Conservation (phyloP, 805 yeast genomes). For the Saccharomyces cerevisiae region DNA sequence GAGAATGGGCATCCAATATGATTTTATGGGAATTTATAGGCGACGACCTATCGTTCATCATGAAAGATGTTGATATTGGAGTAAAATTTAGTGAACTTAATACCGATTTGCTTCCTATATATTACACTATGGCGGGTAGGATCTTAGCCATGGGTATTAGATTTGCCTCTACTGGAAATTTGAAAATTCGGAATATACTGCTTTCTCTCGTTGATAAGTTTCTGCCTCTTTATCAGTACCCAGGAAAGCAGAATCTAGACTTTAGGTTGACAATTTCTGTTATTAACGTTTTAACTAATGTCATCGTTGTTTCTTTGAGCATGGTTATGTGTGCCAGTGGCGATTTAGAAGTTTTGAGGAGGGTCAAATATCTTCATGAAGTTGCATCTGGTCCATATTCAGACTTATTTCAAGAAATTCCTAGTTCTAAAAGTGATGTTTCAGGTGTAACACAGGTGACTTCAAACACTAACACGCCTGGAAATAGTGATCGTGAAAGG, state of each 20-base stretch:
- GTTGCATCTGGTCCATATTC: constrained; percentile 34
- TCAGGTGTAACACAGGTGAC: constrained; percentile 1
- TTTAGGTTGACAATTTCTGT: constrained; percentile 45
- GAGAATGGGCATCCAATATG: constrained; percentile 56
- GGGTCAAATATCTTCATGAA: constrained; percentile 65
- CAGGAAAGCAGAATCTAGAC: constrained; percentile 45
- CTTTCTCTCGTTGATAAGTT: constrained; percentile 23
- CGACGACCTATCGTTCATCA: constrained; percentile 27
- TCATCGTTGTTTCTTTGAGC: constrained; percentile 56
- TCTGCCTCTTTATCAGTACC: constrained; percentile 26
- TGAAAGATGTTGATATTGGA: constrained; percentile 9
- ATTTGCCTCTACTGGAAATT: constrained; percentile 62
- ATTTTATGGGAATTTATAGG: constrained; percentile 67
- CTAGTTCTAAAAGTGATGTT: constrained; percentile 2
- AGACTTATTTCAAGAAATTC: constrained; percentile 13
- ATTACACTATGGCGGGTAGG: constrained; percentile 64
- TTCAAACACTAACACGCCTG: not conserved
- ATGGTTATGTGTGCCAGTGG: constrained; percentile 88
- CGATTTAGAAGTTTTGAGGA: constrained; percentile 65
- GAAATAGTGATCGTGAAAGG: not conserved
- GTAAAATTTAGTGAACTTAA: constrained; percentile 30
- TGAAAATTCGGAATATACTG: constrained; percentile 42
- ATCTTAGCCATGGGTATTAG: constrained; percentile 67
- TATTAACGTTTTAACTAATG: constrained; percentile 47
- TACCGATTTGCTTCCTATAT: constrained; percentile 54